These are phyloP conservation scores for Medicago lupulina DNA, from an alignment of 306 rosid genomes.

Conservation along the genomic window DNA sequence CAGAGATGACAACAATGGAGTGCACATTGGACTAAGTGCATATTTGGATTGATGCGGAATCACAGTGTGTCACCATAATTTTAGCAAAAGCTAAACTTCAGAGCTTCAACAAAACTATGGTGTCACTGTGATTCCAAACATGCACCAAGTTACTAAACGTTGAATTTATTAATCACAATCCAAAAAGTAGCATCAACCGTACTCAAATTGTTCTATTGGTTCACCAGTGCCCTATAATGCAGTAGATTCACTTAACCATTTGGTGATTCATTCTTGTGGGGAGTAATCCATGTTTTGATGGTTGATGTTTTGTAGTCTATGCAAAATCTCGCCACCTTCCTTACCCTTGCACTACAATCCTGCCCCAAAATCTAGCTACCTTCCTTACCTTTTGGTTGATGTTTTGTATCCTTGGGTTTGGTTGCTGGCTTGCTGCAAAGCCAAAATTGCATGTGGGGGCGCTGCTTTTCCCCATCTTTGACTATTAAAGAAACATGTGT, in stretches of 20 bases:
- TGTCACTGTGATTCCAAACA: neutral
- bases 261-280: neutral
- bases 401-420: neutral
- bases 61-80: no score
- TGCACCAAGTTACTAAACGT: neutral
- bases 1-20: no score
- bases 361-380: neutral
- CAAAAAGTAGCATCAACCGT: neutral
- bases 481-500: no score
- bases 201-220: neutral
- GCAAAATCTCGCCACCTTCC: neutral
- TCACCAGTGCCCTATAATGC: neutral
- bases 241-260: neutral
- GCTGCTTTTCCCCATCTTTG: no score
- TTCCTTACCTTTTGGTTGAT: no score
- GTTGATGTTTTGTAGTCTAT: neutral
- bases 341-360: neutral
- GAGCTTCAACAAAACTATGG: neutral
- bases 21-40: no score
- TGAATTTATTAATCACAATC: conserved; percentile 1
- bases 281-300: neutral
- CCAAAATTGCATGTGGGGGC: no score
- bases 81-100: no score
- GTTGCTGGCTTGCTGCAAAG: neutral
- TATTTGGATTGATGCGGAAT: no score